phyloP scores from a whole-genome alignment of 192 early-diverging fungal genomes.

The Radiomyces spectabilis region DNA sequence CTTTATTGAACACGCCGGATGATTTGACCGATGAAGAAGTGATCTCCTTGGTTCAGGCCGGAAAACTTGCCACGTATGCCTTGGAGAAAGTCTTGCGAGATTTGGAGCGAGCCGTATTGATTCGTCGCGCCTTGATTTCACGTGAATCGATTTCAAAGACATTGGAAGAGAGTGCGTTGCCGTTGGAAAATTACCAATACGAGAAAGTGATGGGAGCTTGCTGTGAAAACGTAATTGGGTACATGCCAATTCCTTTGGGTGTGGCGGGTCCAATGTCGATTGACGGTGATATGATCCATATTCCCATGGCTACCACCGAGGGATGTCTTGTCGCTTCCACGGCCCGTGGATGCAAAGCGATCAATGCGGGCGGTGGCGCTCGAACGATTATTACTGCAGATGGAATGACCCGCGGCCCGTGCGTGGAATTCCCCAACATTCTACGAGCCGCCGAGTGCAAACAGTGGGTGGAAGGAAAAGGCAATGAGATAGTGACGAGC shows the following conservation, averaged over 20 bases:
- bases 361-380: constrained; percentile 81
- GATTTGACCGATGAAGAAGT: constrained; percentile 72
- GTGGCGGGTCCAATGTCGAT: constrained; percentile 83
- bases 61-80: constrained; percentile 74
- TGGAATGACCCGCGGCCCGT: constrained; percentile 91
- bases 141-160: constrained; percentile 54
- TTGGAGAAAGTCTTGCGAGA: constrained; percentile 80
- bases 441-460: constrained; percentile 59
- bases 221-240: constrained; percentile 95
- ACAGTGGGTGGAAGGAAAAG: constrained; percentile 65
- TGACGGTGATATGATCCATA: constrained; percentile 72
- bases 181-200: constrained; percentile 84
- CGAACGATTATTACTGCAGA: constrained; percentile 72
- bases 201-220: constrained; percentile 83
- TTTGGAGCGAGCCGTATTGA: constrained; percentile 77
- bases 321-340: constrained; percentile 86
- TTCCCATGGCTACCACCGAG: constrained; percentile 96
- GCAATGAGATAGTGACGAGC: constrained; percentile 54
- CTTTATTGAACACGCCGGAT: constrained; percentile 32
- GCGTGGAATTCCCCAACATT: constrained; percentile 75
- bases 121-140: constrained; percentile 74
- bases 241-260: constrained; percentile 87
- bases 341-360: constrained; percentile 91
- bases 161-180: constrained; percentile 64
- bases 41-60: constrained; percentile 55